Evolutionary conservation across 106 monocot genomes (phyloP).

Genomic region (Platanthera guangdongensis): DNA sequence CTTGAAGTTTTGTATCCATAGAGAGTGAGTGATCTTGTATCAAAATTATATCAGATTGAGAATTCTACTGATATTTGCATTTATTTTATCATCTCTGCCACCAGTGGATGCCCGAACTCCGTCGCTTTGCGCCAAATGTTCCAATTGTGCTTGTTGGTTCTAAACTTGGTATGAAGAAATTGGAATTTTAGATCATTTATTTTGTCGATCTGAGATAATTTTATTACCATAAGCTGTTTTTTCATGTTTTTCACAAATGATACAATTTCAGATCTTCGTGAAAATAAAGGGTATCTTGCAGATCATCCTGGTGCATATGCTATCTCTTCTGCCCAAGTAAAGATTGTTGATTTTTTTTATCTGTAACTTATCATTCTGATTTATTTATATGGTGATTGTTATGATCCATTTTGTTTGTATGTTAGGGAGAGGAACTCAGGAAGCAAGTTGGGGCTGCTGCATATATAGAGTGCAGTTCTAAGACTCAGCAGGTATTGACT

Average conservation of each 20-base stretch:
- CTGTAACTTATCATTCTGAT: neutral
- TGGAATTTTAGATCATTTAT: neutral
- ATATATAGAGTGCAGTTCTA: conserved; percentile 92
- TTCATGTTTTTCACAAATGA: neutral
- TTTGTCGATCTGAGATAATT: neutral
- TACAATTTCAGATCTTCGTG: conserved; percentile 67
- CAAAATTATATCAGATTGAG: neutral
- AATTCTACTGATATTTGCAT: neutral
- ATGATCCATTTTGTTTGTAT: neutral
- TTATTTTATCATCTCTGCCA: conserved; percentile 6
- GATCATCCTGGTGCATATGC: conserved; percentile 65
- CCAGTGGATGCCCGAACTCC: conserved; percentile 96
- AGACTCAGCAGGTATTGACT: conserved; percentile 78
- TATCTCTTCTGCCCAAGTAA: conserved; percentile 67
- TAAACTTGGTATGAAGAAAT: conserved; percentile 45
- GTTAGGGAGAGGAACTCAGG: conserved; percentile 87
- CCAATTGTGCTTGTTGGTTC: conserved; percentile 88
- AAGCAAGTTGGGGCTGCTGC: conserved; percentile 77
- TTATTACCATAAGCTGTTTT: neutral
- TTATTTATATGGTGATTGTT: neutral
- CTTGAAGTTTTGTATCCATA: neutral
- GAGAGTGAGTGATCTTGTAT: too few relatives aligned
- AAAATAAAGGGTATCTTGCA: conserved; percentile 68
- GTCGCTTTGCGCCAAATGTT: conserved; percentile 80
- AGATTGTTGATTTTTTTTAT: neutral